These are phyloP conservation scores for Cyberlindnera meyerae DNA, from an alignment of 805 yeast species.

Conservation along the genomic window DNA sequence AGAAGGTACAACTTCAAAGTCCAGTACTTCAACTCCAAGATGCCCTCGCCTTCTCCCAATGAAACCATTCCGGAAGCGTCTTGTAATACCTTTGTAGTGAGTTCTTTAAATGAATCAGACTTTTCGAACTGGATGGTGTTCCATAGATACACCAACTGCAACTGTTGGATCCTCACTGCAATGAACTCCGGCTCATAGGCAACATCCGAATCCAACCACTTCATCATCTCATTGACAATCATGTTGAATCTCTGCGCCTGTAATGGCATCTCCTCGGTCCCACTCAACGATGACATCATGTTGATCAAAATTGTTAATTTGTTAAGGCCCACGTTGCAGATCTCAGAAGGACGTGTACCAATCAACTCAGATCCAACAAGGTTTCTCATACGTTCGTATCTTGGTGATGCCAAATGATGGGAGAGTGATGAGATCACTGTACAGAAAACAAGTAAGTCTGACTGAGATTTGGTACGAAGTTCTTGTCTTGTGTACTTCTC, in stretches of 20 bases:
- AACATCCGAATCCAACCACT: constrained; percentile 59
- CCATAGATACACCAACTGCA: constrained; percentile 44
- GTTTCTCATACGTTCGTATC: constrained; percentile 51
- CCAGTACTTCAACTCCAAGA: constrained; percentile 40
- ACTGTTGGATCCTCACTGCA: constrained; percentile 37
- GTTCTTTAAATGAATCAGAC: constrained; percentile 33
- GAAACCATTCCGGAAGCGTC: constrained; percentile 38
- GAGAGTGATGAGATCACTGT: constrained; percentile 33
- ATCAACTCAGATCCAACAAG: constrained; percentile 60
- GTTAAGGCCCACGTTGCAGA: constrained; percentile 39
- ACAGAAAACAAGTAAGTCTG: constrained; percentile 20
- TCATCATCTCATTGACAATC: constrained; percentile 47
- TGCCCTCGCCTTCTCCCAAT: constrained; percentile 32
- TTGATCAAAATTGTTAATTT: constrained; percentile 45
- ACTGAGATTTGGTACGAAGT: constrained; percentile 31
- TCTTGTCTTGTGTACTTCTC: constrained; percentile 31
- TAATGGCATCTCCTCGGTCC: constrained; percentile 31
- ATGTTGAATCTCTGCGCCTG: constrained; percentile 62
- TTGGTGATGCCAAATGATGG: constrained; percentile 32
- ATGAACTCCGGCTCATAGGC: constrained; percentile 55
- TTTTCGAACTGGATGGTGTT: constrained; percentile 18
- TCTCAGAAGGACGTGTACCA: constrained; percentile 43
- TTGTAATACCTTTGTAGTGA: constrained; percentile 35
- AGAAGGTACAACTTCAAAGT: constrained; percentile 40
- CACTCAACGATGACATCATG: constrained; percentile 25